Evolutionary conservation across 192 early-diverging fungal genomes (phyloP).

Genomic region (Physocladia obscura): DNA sequence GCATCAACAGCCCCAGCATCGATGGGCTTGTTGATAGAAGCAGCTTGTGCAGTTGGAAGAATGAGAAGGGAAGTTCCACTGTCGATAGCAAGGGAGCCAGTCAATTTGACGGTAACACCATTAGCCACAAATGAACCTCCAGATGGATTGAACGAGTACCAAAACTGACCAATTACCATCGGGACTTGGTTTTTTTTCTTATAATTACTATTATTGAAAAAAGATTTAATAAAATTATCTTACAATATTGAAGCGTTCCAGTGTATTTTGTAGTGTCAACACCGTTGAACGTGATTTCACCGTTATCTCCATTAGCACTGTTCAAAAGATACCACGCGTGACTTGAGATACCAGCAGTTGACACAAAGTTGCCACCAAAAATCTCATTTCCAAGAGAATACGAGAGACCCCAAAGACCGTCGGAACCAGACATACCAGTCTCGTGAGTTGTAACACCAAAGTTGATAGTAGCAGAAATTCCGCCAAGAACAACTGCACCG

Average conservation of each 20-base stretch:
- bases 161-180: background rate
- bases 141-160: background rate
- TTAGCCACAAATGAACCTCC: background rate
- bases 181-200: background rate
- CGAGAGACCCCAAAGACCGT: slow-evolving; percentile 38
- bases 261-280: slow-evolving; percentile 49
- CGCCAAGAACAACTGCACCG: slow-evolving; percentile 24
- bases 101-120: background rate
- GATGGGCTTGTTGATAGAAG: slow-evolving; percentile 34
- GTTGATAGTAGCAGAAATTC: too few relatives aligned
- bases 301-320: slow-evolving; percentile 34
- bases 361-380: slow-evolving; percentile 22
- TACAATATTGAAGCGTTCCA: slow-evolving; percentile 44
- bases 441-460: slow-evolving; percentile 6
- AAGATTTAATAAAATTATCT: background rate
- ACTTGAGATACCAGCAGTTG: slow-evolving; percentile 29
- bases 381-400: background rate
- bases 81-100: slow-evolving; percentile 30
- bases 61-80: slow-evolving; percentile 35
- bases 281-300: slow-evolving; percentile 54
- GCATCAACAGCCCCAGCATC: slow-evolving; percentile 31
- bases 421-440: slow-evolving; percentile 16
- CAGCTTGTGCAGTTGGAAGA: slow-evolving; percentile 14
- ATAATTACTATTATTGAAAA: too few relatives aligned
- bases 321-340: slow-evolving; percentile 50